Evolutionary conservation across 495 filamentous ascomycete species (phyloP).

Genomic region (Xylaria intraflava): DNA sequence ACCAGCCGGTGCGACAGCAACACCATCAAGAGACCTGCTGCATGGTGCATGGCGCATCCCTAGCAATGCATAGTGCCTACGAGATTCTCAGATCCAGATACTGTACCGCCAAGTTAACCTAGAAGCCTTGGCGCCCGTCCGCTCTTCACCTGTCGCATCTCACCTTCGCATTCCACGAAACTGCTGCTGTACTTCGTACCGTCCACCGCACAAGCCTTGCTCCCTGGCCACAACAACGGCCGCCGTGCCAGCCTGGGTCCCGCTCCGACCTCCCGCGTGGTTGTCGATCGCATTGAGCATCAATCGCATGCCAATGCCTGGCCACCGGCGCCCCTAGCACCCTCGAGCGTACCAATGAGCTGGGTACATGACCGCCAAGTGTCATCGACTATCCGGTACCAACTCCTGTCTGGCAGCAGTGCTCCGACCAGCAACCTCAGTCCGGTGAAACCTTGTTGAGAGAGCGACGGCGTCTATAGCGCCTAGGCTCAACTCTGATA

Average conservation of each 20-base stretch:
- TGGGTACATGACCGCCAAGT: slow-evolving; percentile 5
- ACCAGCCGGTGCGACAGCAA: too few relatives aligned
- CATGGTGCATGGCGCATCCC: too few relatives aligned
- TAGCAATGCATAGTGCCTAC: too few relatives aligned
- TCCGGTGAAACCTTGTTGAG: slow-evolving; percentile 9
- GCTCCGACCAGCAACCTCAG: slow-evolving; percentile 5
- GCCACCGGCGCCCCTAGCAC: background rate
- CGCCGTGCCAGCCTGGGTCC: slow-evolving; percentile 5
- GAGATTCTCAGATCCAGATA: background rate
- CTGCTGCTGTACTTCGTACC: background rate
- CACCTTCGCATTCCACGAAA: background rate
- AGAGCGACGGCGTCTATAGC: slow-evolving; percentile 2
- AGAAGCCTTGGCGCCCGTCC: slow-evolving; percentile 6
- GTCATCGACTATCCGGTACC: background rate
- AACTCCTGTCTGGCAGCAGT: too few relatives aligned
- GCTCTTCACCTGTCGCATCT: slow-evolving; percentile 4
- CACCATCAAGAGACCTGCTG: too few relatives aligned
- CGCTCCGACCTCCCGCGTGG: slow-evolving; percentile 5
- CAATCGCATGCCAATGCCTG: slow-evolving; percentile 5
- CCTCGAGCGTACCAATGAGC: slow-evolving; percentile 8
- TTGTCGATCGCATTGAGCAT: background rate
- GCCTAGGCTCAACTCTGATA: slow-evolving; percentile 6
- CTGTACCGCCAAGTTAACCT: slow-evolving; percentile 6
- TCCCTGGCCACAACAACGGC: slow-evolving; percentile 2
- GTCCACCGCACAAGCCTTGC: slow-evolving; percentile 2